These are phyloP conservation scores for Noccaea caerulescens DNA, from an alignment of 345 rosid genomes.

Conservation along the genomic window DNA sequence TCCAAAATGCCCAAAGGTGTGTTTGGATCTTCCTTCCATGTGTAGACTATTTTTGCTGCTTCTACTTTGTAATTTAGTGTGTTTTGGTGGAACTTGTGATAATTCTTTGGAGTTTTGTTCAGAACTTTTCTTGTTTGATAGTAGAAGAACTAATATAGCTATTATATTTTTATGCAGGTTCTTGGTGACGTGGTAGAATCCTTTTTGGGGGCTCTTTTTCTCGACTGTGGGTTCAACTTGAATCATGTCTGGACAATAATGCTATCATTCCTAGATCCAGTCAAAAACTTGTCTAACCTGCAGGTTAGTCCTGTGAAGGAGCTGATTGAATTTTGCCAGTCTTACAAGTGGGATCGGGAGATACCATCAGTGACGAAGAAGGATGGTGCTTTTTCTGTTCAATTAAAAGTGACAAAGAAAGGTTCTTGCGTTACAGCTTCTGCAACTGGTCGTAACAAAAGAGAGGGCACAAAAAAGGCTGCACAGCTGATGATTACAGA, in stretches of 20 bases:
- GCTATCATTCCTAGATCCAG: constrained; percentile 72
- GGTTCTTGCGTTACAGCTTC: constrained; percentile 49
- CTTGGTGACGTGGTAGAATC: constrained; percentile 96
- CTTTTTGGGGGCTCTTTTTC: constrained; percentile 75
- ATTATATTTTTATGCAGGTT: constrained; percentile 53
- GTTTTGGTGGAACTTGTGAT: constrained; percentile 31
- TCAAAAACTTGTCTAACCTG: constrained; percentile 58
- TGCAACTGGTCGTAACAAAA: constrained; percentile 58
- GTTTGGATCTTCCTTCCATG: constrained; percentile 17
- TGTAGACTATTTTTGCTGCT: constrained; percentile 11
- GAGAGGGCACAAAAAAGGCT: constrained; percentile 62
- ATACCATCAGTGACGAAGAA: constrained; percentile 45
- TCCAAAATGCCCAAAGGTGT: constrained; percentile 87
- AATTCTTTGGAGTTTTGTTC: constrained; percentile 13
- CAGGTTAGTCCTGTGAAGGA: constrained; percentile 73
- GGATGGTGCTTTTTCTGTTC: constrained; percentile 52
- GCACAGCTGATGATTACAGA: constrained; percentile 50
- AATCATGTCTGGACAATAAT: constrained; percentile 67
- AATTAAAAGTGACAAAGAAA: constrained; percentile 52
- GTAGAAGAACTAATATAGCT: constrained; percentile 24
- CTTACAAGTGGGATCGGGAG: constrained; percentile 52
- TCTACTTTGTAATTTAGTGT: constrained; percentile 13
- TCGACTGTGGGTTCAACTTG: constrained; percentile 81
- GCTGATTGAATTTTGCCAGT: constrained; percentile 74
- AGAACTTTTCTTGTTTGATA: constrained; percentile 14